These are phyloP conservation scores for Kentomonas sorsogonicus DNA, from an alignment of 208 protist genomes.

Conservation along the genomic window DNA sequence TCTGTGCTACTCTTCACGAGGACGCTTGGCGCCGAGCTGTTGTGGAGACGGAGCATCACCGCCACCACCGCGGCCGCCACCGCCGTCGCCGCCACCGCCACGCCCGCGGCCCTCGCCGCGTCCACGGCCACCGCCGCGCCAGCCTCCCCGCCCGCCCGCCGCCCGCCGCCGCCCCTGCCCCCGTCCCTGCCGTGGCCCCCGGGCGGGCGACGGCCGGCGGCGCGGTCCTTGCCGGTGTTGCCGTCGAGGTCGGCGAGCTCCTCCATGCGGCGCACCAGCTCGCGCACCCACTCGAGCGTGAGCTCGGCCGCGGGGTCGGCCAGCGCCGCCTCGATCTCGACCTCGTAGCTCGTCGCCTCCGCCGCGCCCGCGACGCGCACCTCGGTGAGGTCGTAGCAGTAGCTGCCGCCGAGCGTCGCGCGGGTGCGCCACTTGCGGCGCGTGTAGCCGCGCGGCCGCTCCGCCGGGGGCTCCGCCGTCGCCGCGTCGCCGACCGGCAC, in stretches of 20 bases:
- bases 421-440: constrained; percentile 52
- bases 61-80: too few relatives aligned
- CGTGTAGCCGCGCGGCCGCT: constrained; percentile 20
- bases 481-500: neutral
- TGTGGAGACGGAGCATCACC: too few relatives aligned
- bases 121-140: too few relatives aligned
- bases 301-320: constrained; percentile 22
- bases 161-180: too few relatives aligned
- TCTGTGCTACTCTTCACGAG: too few relatives aligned
- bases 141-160: too few relatives aligned
- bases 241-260: constrained; percentile 25
- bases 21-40: too few relatives aligned
- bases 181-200: too few relatives aligned
- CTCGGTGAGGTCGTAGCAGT: constrained; percentile 60
- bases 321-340: constrained; percentile 69
- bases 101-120: neutral
- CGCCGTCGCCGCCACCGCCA: neutral
- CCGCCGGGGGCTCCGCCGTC: constrained; percentile 11
- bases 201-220: too few relatives aligned
- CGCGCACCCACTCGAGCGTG: constrained; percentile 39
- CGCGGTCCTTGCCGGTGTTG: constrained; percentile 25
- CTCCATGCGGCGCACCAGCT: constrained; percentile 34
- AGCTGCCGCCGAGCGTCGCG: constrained; percentile 18
- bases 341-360: constrained; percentile 30
- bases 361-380: constrained; percentile 19